Evolutionary conservation across 305 asterid genomes (phyloP).

Genomic region (Solanum hybrid): DNA sequence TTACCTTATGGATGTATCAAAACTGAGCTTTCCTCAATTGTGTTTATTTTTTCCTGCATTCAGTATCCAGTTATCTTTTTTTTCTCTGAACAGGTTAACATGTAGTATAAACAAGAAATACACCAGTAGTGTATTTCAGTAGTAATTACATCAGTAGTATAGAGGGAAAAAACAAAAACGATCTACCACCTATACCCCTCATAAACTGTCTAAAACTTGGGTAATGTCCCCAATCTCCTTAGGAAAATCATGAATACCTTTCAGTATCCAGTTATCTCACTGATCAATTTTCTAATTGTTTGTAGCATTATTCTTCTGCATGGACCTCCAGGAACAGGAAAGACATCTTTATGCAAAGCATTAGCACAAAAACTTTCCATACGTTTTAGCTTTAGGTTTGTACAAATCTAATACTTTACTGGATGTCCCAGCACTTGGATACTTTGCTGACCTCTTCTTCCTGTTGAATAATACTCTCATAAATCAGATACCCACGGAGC

Average conservation of each 20-base stretch:
- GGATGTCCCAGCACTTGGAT: not conserved
- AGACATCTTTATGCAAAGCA: conserved; percentile 93
- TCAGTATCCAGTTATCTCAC: conserved; percentile 6
- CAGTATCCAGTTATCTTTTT: not conserved
- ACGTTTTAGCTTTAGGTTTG: conserved; percentile 73
- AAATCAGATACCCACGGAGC: conserved; percentile 66
- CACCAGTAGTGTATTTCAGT: not conserved
- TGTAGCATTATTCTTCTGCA: conserved; percentile 93
- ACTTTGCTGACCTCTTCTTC: not conserved
- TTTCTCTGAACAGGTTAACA: not conserved
- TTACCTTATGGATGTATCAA: not conserved
- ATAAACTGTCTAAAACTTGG: not conserved
- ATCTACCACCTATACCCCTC: not conserved
- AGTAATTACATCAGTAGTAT: not conserved
- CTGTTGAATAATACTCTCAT: not conserved
- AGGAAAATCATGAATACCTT: not conserved
- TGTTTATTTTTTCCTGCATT: not conserved
- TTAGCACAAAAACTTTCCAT: conserved; percentile 93
- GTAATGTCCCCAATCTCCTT: not conserved
- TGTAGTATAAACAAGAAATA: not conserved
- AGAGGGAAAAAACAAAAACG: not conserved
- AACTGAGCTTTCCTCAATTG: not conserved
- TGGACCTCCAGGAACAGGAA: conserved; percentile 99
- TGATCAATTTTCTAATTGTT: conserved; percentile 17
- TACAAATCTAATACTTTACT: not conserved